Evolutionary conservation across 768 basidiomycete genomes (phyloP), one percentile per base, ranked within the genome.

Genomic region (Strobilomyces confusus): DNA sequence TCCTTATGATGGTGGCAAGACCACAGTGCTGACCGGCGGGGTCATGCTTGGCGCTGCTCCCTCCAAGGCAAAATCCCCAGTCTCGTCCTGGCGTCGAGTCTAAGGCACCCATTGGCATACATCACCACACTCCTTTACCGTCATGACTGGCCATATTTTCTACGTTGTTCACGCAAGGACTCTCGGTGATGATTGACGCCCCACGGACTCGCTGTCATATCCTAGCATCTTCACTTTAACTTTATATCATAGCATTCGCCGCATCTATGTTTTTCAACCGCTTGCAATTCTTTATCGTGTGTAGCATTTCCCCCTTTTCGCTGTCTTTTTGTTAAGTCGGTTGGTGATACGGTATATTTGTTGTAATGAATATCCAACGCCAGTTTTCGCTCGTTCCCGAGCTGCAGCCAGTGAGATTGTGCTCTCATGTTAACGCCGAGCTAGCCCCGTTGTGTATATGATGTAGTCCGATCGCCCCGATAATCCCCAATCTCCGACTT

Each of bases 1-100:
- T 44, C 86, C 87, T 62, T 92, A 92, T 62, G 89, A 92, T 60
- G 89, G 88, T 51, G 89, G 89, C 58, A 90, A 89, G 79, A 92
- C 89, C 49, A 90, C 89, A 26, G 89, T 91, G 46, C 81, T 92
- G 61, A 90, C 89, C 3, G 89, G 89, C 52, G 89, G 89, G 58
- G 89, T 91, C 59, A 92, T 92, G 89, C 86, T 92, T 56, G 89
- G 88, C 46, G 73, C 77, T 36, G 76, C 72, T 58, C 64, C 70
- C 52, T 54, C 66, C 48, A 65, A 72, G 58, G 54, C 62, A 62
- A 64, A 64, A 65, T 63, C 70, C 52, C 49, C 59, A 43, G 50
- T 60, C 45, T 52, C 66, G 72, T 78, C 69, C 79, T 86, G 86
- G 84, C 82, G 84, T 66, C 79, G 82, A 67, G 75, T 74, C 54